Percentiles rank a stretch among this genome's conserved stretches.
Conservation (phyloP, 2,329 filamentous ascomycete genomes). For the Alternaria tenuissima region DNA sequence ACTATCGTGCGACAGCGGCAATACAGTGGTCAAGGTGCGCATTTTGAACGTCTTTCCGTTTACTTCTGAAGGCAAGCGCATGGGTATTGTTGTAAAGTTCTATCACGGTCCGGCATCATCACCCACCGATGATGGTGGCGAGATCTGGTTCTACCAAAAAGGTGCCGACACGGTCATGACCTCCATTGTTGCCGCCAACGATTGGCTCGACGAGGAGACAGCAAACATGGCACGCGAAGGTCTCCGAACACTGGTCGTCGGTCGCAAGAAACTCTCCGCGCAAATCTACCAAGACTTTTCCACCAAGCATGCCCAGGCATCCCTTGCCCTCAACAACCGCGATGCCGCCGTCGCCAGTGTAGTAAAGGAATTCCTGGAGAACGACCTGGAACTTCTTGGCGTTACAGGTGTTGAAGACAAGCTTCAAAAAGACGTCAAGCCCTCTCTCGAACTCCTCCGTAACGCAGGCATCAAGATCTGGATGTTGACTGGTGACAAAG, state of each 20-base stretch:
- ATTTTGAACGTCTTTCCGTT: constrained; percentile 97
- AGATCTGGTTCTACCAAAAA: constrained; percentile 99
- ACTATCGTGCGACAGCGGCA: constrained; percentile 76
- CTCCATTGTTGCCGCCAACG: constrained; percentile 92
- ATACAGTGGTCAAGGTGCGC: constrained; percentile 80
- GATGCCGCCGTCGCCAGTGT: constrained; percentile 84
- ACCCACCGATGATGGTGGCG: constrained; percentile 65
- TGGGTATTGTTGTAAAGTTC: constrained; percentile 96
- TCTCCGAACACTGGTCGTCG: constrained; percentile 90
- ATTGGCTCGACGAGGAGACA: constrained; percentile 98
- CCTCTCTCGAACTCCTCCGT: constrained; percentile 89
- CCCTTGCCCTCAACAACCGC: constrained; percentile 78
- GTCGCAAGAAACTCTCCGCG: constrained; percentile 82
- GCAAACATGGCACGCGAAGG: constrained; percentile 99
- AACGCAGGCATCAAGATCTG: constrained; percentile 99
- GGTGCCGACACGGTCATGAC: constrained; percentile 98
- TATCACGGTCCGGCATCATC: constrained; percentile 54
- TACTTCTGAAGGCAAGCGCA: constrained; percentile 95
- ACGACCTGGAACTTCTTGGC: constrained; percentile 89
- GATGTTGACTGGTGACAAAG: constrained; percentile 99
- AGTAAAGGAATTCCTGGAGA: constrained; percentile 82
- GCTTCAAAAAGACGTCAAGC: constrained; percentile 93
- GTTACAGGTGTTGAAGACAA: constrained; percentile 98
- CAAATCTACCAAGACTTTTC: constrained; percentile 86
- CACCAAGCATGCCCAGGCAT: constrained; percentile 76